Conservation (phyloP, 2,329 filamentous ascomycete species). For the Helotiales sp. region DNA sequence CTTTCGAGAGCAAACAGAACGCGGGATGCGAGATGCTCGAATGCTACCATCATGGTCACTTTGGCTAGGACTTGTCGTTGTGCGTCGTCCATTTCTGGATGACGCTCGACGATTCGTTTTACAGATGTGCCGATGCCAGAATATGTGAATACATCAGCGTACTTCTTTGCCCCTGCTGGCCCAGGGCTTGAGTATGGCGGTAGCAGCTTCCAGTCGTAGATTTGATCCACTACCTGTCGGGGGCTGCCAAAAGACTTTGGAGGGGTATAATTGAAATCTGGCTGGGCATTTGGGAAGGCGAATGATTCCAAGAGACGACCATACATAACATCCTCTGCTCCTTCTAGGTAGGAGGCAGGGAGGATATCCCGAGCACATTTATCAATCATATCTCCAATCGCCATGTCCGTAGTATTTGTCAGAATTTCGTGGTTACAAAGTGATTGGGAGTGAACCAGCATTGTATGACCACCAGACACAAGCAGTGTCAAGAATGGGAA, state of each 20-base stretch:
- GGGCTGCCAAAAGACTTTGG: conserved; percentile 56
- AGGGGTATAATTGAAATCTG: conserved; percentile 52
- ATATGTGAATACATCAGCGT: conserved; percentile 67
- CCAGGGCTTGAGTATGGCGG: conserved; percentile 66
- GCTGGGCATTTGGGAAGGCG: conserved; percentile 63
- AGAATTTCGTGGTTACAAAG: conserved; percentile 75
- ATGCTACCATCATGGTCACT: conserved; percentile 78
- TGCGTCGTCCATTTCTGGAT: conserved; percentile 52
- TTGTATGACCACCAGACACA: conserved; percentile 90
- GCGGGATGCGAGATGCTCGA: conserved; percentile 83
- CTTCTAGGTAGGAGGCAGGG: conserved; percentile 61
- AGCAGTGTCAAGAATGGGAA: conserved; percentile 91
- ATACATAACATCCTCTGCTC: conserved; percentile 73
- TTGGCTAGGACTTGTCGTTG: conserved; percentile 74
- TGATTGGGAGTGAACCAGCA: conserved; percentile 75
- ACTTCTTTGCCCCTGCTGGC: conserved; percentile 46
- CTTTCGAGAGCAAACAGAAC: conserved; percentile 70
- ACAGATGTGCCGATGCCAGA: conserved; percentile 71
- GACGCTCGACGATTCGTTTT: conserved; percentile 57
- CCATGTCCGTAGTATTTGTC: conserved; percentile 76
- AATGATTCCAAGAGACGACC: conserved; percentile 79
- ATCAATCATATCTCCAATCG: conserved; percentile 89
- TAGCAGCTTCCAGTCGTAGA: conserved; percentile 70
- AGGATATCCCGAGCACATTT: conserved; percentile 81
- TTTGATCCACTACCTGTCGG: conserved; percentile 50